These are phyloP conservation scores for Clavispora asparagi DNA, from an alignment of 805 yeast genomes.

Conservation along the genomic window DNA sequence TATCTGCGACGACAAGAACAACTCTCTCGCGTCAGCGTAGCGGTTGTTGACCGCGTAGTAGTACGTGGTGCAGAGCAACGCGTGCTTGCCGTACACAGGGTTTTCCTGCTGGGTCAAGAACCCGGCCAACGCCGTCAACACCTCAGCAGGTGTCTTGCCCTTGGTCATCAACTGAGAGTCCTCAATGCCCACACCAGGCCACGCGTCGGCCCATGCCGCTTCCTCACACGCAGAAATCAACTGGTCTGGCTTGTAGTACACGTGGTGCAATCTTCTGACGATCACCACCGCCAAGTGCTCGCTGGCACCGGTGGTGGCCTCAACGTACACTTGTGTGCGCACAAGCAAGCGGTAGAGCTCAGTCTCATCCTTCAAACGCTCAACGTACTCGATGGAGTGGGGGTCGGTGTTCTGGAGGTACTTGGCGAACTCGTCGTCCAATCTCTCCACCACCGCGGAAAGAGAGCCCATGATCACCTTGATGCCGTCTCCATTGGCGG, in stretches of 20 bases:
- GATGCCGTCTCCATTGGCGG: constrained; percentile 57
- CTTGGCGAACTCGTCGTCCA: constrained; percentile 89
- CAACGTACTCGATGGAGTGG: constrained; percentile 89
- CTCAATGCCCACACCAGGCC: constrained; percentile 18
- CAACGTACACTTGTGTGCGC: constrained; percentile 83
- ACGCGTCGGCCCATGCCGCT: constrained; percentile 63
- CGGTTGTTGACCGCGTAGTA: constrained; percentile 86
- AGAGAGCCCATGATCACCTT: constrained; percentile 78
- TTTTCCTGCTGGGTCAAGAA: constrained; percentile 64
- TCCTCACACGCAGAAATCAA: constrained; percentile 67
- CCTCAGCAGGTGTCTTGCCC: constrained; percentile 32
- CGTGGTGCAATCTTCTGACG: constrained; percentile 81
- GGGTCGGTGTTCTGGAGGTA: constrained; percentile 89
- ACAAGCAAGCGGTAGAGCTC: constrained; percentile 69
- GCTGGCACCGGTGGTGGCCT: constrained; percentile 49
- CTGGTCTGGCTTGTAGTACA: constrained; percentile 84
- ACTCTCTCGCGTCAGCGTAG: constrained; percentile 79
- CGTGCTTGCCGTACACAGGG: constrained; percentile 70
- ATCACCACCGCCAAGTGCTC: constrained; percentile 70
- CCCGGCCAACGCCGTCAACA: constrained; percentile 62
- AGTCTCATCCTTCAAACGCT: constrained; percentile 84
- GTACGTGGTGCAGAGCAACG: constrained; percentile 80
- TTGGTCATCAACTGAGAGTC: constrained; percentile 27
- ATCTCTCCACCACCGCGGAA: constrained; percentile 81
- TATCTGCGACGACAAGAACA: constrained; percentile 80